Conservation (phyloP, 306 rosid species). For the Macrotyloma uniflorum region DNA sequence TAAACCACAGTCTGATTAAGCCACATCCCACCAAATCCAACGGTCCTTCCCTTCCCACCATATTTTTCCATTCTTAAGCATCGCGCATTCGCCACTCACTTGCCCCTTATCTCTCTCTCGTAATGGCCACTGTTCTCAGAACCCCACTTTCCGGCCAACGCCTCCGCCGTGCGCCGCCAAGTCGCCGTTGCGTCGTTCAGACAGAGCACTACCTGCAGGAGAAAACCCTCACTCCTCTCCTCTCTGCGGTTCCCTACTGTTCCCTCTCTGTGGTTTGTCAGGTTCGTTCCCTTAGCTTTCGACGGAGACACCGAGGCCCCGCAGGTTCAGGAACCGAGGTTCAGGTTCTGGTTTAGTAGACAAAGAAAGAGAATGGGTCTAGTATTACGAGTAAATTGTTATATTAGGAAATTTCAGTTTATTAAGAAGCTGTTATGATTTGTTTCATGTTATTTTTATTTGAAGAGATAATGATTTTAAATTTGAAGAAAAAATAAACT, state of each 20-base stretch:
- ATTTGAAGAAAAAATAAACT: no score
- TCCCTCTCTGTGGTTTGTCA: conserved; percentile 49
- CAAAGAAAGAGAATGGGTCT: no score
- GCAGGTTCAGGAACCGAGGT: conserved; percentile 51
- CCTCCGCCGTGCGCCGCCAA: conserved; percentile 22
- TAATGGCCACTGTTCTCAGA: conserved; percentile 60
- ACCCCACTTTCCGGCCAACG: conserved; percentile 50
- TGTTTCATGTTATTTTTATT: no score
- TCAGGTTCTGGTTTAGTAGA: conserved; percentile 53
- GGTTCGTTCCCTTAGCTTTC: conserved; percentile 55
- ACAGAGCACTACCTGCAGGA: conserved; percentile 9
- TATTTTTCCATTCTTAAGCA: neutral
- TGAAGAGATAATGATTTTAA: no score
- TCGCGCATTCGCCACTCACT: conserved; percentile 31
- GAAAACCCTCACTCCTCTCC: conserved; percentile 28
- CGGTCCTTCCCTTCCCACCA: conserved; percentile 27
- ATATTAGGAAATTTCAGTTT: no score
- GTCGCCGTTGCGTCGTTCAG: conserved; percentile 41
- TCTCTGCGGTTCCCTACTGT: conserved; percentile 38
- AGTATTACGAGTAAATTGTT: no score
- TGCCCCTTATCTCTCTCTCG: conserved; percentile 36
- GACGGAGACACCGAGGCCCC: conserved; percentile 58
- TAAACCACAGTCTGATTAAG: conserved; percentile 28
- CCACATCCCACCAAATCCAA: conserved; percentile 2
- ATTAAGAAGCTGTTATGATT: no score